Base-by-base conservation (phyloP, 768 basidiomycete species). In the Kwoniella pini region DNA sequence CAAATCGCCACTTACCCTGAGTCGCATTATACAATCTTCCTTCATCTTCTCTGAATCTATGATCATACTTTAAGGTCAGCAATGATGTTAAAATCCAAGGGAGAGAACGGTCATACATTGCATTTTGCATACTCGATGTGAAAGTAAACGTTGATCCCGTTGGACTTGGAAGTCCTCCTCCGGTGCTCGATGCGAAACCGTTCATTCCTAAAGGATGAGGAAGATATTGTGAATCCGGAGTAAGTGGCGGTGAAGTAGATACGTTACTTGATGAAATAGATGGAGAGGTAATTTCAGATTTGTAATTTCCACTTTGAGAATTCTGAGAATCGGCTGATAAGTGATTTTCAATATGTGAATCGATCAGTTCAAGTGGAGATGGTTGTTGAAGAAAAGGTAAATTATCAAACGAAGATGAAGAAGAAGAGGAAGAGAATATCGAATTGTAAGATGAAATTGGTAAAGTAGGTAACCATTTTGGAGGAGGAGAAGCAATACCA, bases 1-100 rank as follows among this genome's bases (percentile, higher is more conserved):
- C 12, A n/a, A n/a, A 22, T 12, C 30, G 31, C 50, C 30, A 52
- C 50, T 39, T 27, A 52, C 50, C 50, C 36, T 52, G 50, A 52
- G n/a, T 31, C n/a, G 50, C 50, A 39, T 52, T 52, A 26, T 52
- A 52, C 7, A 52, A n/a, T 24, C 50, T 52, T 30, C 50, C 50
- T 24, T 52, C 50, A 26, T 52, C 50, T 36, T 52, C 50, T 26
- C 50, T 33, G 26, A 52, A 52, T 5, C 50, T 52, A 17, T 3
- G 17, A 39, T 11, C 24, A 26, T 11, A 27, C 50, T 19, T 52
- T 36, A 33, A 7, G 12, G n/a, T n/a, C n/a, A n/a, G n/a, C n/a
- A n/a, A n/a, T n/a, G n/a, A n/a, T n/a, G n/a, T n/a, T n/a, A n/a
- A n/a, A n/a, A n/a, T n/a, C n/a, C n/a, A n/a, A n/a, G n/a, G n/a